Conservation (phyloP, 176 grass and related monocot genomes). For the Eragrostis nindensis region DNA sequence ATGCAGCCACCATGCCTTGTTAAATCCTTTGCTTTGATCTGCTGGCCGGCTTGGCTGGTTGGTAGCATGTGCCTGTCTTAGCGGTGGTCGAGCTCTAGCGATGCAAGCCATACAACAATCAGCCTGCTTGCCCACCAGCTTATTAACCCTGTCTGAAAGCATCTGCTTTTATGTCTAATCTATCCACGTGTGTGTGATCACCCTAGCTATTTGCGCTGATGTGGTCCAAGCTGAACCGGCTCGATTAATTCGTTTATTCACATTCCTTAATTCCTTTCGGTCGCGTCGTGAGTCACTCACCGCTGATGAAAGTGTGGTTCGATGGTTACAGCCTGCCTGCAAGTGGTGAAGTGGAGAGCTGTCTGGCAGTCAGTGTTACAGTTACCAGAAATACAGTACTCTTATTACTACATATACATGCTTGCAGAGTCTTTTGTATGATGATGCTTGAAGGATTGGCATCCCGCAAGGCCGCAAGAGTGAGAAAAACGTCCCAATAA, state of each 20-base stretch:
- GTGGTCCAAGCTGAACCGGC: no score
- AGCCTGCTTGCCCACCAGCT: not conserved
- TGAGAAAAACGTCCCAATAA: no score
- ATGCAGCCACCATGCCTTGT: not conserved
- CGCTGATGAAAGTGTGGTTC: not conserved
- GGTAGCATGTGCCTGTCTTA: not conserved
- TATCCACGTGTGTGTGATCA: not conserved
- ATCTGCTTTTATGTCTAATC: not conserved
- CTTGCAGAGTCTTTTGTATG: not conserved
- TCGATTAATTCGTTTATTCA: not conserved
- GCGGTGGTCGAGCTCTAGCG: not conserved
- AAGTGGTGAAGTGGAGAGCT: not conserved
- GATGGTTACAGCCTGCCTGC: not conserved
- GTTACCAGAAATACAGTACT: not conserved
- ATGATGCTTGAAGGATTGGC: not conserved
- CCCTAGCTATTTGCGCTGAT: not conserved
- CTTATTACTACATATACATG: no score
- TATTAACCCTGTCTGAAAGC: not conserved
- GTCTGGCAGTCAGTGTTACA: not conserved
- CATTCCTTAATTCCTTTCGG: not conserved
- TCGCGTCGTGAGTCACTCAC: not conserved
- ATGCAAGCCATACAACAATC: not conserved
- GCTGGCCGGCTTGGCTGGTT: not conserved
- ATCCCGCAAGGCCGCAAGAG: no score
- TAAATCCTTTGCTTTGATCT: not conserved